Evolutionary conservation across 2,329 filamentous ascomycete species (phyloP).

Genomic region (Alternaria metachromatica): DNA sequence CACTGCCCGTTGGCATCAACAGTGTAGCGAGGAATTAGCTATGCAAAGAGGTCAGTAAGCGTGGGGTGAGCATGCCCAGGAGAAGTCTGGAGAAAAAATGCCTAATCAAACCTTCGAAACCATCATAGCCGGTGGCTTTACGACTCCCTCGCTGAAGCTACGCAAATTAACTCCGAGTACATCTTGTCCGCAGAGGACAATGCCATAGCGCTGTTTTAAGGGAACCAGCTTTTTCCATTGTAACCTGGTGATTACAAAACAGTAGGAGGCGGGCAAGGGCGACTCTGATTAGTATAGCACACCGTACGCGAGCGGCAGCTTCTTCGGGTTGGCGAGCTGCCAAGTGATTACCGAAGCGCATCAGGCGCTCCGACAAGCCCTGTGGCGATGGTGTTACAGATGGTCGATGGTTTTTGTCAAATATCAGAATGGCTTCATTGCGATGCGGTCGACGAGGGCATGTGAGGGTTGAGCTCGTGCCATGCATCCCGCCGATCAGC

Average conservation of each 20-base stretch:
- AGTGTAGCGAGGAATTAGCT: slow-evolving; percentile 4
- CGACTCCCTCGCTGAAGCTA: neutral
- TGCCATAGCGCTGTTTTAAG: slow-evolving; percentile 8
- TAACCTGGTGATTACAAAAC: slow-evolving; percentile 40
- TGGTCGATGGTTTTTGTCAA: neutral
- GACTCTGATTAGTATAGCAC: slow-evolving; percentile 21
- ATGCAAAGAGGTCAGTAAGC: neutral
- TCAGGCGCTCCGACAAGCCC: neutral
- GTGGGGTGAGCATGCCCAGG: neutral
- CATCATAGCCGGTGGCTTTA: slow-evolving; percentile 2
- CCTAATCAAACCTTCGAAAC: neutral
- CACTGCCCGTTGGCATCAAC: slow-evolving; percentile 58
- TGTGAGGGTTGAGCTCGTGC: neutral
- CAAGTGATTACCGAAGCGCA: neutral
- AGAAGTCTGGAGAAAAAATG: neutral
- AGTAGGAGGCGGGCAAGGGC: slow-evolving; percentile 17
- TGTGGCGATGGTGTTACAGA: neutral
- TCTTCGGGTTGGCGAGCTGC: neutral
- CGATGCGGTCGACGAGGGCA: neutral
- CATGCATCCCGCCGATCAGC: neutral
- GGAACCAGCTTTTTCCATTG: slow-evolving; percentile 1
- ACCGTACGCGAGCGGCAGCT: slow-evolving; percentile 1
- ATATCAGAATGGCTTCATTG: neutral
- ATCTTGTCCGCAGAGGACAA: neutral
- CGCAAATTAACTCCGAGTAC: neutral